Evolutionary conservation across 2,329 filamentous ascomycete genomes (phyloP).

Genomic region (Fusarium nodosum): DNA sequence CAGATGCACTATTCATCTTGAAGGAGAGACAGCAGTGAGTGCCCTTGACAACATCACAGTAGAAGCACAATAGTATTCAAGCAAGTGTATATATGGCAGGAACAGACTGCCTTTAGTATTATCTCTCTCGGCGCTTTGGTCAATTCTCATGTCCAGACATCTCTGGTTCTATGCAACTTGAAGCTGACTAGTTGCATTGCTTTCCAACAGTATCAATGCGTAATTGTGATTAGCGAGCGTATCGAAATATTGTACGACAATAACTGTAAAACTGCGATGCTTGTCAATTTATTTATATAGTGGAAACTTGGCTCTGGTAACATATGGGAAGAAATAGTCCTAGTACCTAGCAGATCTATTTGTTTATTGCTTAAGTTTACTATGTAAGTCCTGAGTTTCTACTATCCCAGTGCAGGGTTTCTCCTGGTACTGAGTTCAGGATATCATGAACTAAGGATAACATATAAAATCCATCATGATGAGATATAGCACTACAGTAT

Average conservation of each 20-base stretch:
- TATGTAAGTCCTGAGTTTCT: neutral
- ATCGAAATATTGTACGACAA: no score
- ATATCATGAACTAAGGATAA: neutral
- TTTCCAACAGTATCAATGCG: neutral
- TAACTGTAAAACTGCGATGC: neutral
- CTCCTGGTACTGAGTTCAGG: no score
- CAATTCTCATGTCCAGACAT: no score
- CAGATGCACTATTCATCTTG: no score
- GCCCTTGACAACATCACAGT: no score
- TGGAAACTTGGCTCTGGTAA: neutral
- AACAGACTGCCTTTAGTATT: neutral
- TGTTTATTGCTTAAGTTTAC: neutral
- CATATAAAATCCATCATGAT: neutral
- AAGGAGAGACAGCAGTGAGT: no score
- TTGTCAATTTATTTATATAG: neutral
- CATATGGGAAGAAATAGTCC: no score
- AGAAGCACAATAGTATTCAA: no score
- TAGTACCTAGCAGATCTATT: neutral
- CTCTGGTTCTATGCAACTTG: neutral
- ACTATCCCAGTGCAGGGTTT: neutral
- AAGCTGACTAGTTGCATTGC: neutral
- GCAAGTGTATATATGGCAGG: neutral
- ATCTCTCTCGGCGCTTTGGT: neutral
- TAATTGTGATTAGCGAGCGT: neutral
- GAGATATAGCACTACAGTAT: neutral